Evolutionary conservation across 2,329 filamentous ascomycete genomes (phyloP), one percentile per base, ranked within the genome.

Genomic region (Hyphodiscus sp.): DNA sequence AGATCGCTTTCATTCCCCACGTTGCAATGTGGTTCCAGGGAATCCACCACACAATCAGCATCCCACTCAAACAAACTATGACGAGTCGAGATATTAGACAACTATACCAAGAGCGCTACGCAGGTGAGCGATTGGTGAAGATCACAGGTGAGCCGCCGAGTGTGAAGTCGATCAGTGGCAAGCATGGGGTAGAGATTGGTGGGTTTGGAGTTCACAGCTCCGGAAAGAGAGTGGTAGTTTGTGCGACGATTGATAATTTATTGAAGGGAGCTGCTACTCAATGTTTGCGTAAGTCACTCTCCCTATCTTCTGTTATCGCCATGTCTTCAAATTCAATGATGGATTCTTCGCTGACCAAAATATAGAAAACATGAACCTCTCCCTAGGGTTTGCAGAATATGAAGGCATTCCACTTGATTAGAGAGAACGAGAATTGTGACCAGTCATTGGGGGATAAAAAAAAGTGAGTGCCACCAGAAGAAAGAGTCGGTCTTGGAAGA

Each of bases 1-100:
- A 81, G 18, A 84, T 95, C 11, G 87, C 85, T 6, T 99, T 99
- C 69, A 87, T 94, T 54, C 94, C 94, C 7, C 94, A 97, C 70
- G 91, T 96, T 20, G 89, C 91, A n/a, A 83, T 87, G 15, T 97
- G 91, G 92, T 97, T 97, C 81, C 87, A 95, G 68, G 92, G 92
- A 59, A 97, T 97, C 63, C 85, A 89, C 68, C 88, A 91, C 72
- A 92, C 91, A 41, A 91, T 97, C 71, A 91, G 84, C 67, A 89
- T 97, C 48, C 92, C 92, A 13, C 78, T 99, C 9, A 86, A 86
- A 67, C 80, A 92, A 71, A 80, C 82, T 57, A 95, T 97, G 88
- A 89, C 84, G 2, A 91, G 89, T 43, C 86, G 94, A 50, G 91
- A 97, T 68, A 90, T 99, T 63, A 84, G 94, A 58, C 89, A 96